Percentiles rank a stretch among this genome's conserved stretches.
Evolutionary conservation across 768 basidiomycete species (phyloP).

Genomic region (Podaxis sp.): DNA sequence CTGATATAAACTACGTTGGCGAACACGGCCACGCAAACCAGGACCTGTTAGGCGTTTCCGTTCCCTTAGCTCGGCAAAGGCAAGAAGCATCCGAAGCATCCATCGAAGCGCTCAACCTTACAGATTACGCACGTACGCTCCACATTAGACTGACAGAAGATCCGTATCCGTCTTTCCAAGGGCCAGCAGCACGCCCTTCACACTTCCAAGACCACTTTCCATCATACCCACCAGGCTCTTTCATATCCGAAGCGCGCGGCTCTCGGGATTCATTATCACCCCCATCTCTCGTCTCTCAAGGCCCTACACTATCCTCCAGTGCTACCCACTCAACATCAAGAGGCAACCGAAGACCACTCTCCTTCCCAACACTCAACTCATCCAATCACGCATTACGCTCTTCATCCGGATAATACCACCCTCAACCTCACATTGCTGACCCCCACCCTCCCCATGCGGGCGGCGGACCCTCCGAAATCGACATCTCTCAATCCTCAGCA

Average conservation of each 20-base stretch:
- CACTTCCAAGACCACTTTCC: conserved; percentile 24
- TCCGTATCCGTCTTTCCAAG: conserved; percentile 31
- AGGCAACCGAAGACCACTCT: conserved; percentile 42
- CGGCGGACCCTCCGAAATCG: conserved; percentile 40
- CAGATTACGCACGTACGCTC: conserved; percentile 63
- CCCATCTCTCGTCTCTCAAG: conserved; percentile 44
- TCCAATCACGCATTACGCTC: conserved; percentile 25
- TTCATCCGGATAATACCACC: conserved; percentile 18
- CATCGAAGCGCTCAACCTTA: conserved; percentile 70
- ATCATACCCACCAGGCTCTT: conserved; percentile 28
- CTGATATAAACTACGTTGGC: background rate
- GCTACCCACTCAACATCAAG: conserved; percentile 24
- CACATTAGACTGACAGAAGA: conserved; percentile 34
- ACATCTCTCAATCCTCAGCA: conserved; percentile 60
- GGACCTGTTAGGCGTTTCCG: conserved; percentile 18
- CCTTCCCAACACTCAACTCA: conserved; percentile 40
- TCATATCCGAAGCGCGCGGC: conserved; percentile 20
- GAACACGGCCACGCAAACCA: background rate
- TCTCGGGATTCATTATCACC: conserved; percentile 24
- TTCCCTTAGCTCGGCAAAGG: conserved; percentile 21
- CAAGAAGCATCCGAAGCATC: conserved; percentile 63
- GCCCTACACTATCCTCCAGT: conserved; percentile 40
- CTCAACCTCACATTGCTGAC: conserved; percentile 19
- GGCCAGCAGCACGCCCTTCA: conserved; percentile 9
- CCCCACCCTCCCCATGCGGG: conserved; percentile 1